Evolutionary conservation across 352 stramenopile species (phyloP).

Genomic region (Phytophthora vignae): DNA sequence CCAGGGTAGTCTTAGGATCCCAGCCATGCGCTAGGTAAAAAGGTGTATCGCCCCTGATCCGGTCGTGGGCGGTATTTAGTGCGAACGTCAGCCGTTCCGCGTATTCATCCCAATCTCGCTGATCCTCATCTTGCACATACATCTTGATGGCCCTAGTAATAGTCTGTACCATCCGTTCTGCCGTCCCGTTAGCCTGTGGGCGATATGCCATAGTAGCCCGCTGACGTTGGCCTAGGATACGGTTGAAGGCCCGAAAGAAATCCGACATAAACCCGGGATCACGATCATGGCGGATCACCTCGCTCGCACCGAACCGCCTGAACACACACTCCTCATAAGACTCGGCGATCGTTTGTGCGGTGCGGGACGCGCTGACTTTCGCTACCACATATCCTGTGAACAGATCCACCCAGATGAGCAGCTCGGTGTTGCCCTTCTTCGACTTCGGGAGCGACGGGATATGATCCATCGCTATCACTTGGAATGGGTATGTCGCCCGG

Average conservation of each 20-base stretch:
- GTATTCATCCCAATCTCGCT: not conserved
- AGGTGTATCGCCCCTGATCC: not conserved
- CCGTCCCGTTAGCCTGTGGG: not conserved
- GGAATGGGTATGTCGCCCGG: too few relatives aligned
- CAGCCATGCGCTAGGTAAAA: not conserved
- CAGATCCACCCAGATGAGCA: not conserved
- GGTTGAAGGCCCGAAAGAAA: not conserved
- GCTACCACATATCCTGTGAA: not conserved
- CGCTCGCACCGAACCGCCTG: not conserved
- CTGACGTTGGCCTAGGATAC: not conserved
- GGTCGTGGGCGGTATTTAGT: too few relatives aligned
- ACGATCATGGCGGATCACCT: not conserved
- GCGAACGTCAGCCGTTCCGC: not conserved
- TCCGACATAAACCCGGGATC: not conserved
- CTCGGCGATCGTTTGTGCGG: not conserved
- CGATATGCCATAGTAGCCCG: not conserved
- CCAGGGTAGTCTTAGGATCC: not conserved
- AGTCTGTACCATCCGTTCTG: not conserved
- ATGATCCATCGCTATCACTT: too few relatives aligned
- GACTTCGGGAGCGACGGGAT: too few relatives aligned
- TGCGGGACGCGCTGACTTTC: not conserved
- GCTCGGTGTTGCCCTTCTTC: too few relatives aligned
- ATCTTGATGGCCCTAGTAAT: not conserved
- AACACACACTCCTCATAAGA: not conserved
- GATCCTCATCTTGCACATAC: not conserved